These are phyloP conservation scores for Solanum sejunctum DNA, from an alignment of 257 asterid species.

Conservation along the genomic window DNA sequence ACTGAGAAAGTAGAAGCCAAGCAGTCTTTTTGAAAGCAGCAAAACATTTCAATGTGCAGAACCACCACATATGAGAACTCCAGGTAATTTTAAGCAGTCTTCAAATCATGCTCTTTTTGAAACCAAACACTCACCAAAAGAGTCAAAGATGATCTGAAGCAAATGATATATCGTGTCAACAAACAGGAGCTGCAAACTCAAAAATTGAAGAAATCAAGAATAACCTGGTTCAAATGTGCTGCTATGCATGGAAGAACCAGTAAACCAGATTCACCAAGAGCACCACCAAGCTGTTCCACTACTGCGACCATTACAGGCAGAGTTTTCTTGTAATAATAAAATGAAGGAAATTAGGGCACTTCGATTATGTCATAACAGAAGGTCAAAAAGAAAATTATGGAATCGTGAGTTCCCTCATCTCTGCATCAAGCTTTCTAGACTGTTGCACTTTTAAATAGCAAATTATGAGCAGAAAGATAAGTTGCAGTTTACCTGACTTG, in stretches of 20 bases:
- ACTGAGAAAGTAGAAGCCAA: not conserved
- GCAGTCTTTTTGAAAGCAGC: not conserved
- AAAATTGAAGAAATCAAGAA: not conserved
- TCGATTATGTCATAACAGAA: not conserved
- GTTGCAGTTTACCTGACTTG: conserved; percentile 66
- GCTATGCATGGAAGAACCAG: conserved; percentile 93
- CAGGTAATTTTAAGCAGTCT: conserved; percentile 21
- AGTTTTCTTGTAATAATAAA: conserved; percentile 44
- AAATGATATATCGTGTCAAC: conserved; percentile 1
- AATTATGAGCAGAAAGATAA: not conserved
- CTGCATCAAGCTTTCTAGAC: not conserved
- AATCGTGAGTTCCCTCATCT: not conserved
- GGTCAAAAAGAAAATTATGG: not conserved
- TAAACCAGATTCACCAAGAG: conserved; percentile 83
- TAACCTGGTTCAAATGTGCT: conserved; percentile 89
- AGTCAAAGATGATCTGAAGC: conserved; percentile 68
- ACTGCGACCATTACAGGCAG: conserved; percentile 97
- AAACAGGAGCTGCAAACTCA: not conserved
- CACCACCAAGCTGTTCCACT: conserved; percentile 92
- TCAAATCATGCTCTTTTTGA: conserved; percentile 20
- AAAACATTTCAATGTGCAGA: not conserved
- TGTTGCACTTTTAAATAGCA: not conserved
- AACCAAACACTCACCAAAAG: conserved; percentile 64
- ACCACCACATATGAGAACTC: not conserved
- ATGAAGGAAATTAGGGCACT: not conserved